phyloP scores from a whole-genome alignment of 139 green algal species.

The Tetraselmis chui region DNA sequence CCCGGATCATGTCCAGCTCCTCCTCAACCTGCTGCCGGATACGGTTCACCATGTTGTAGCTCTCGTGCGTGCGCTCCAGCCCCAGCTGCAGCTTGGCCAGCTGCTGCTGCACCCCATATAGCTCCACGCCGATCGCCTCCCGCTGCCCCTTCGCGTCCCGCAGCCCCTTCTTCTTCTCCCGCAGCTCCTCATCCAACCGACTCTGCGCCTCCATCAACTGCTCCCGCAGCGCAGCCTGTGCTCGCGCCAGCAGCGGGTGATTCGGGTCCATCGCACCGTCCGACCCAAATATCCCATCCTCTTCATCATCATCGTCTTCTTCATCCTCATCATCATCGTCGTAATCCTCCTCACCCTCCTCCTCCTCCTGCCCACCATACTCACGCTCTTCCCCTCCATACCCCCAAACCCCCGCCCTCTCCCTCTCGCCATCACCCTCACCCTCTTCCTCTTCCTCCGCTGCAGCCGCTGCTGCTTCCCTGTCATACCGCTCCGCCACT shows the following conservation, averaged over 20 bases:
- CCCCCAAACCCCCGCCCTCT: too few relatives aligned
- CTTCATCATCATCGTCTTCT: neutral
- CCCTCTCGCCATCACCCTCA: neutral
- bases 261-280: constrained; percentile 32
- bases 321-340: neutral
- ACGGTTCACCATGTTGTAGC: constrained; percentile 39
- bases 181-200: constrained; percentile 60
- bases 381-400: neutral
- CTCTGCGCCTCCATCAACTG: constrained; percentile 59
- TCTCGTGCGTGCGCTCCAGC: constrained; percentile 67
- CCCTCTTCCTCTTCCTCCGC: neutral
- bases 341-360: neutral
- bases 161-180: constrained; percentile 52
- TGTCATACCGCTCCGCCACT: too few relatives aligned
- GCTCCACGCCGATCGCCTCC: constrained; percentile 77
- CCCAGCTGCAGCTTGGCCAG: constrained; percentile 74
- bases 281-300: neutral
- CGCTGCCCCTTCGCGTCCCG: constrained; percentile 52
- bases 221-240: constrained; percentile 64
- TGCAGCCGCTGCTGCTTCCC: neutral
- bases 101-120: constrained; percentile 88
- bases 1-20: constrained; percentile 36
- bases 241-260: constrained; percentile 73
- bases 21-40: constrained; percentile 45
- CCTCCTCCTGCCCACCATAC: neutral